phyloP scores from a whole-genome alignment of 371 early-diverging fungal genomes.

The Mortierella sp. region DNA sequence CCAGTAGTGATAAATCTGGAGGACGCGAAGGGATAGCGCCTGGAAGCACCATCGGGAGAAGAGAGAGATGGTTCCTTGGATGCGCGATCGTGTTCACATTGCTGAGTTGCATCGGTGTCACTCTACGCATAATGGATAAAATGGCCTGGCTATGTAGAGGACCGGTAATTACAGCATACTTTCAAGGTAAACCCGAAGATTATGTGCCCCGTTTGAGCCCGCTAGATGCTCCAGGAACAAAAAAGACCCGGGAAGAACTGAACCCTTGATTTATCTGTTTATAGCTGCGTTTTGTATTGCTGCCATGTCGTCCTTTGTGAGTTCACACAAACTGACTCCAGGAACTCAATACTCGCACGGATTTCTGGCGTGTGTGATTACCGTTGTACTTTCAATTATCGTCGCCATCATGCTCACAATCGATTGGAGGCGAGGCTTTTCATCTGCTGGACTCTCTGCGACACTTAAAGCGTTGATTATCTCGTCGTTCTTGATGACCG shows the following conservation, averaged over 20 bases:
- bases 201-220: no score
- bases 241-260: no score
- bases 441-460: slow-evolving; percentile 50
- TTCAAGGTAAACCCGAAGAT: slow-evolving; percentile 28
- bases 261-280: background rate
- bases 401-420: slow-evolving; percentile 49
- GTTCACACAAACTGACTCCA: slow-evolving; percentile 26
- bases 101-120: slow-evolving; percentile 43
- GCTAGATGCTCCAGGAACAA: no score
- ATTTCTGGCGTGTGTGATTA: slow-evolving; percentile 51
- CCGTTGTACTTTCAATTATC: slow-evolving; percentile 33
- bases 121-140: slow-evolving; percentile 50
- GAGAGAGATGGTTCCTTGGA: slow-evolving; percentile 41
- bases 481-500: slow-evolving; percentile 53
- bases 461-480: slow-evolving; percentile 49
- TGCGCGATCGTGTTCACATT: slow-evolving; percentile 47
- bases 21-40: background rate
- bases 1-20: slow-evolving; percentile 23
- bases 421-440: slow-evolving; percentile 53
- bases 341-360: slow-evolving; percentile 48
- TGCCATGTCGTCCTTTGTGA: slow-evolving; percentile 40
- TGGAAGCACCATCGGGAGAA: slow-evolving; percentile 10
- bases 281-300: slow-evolving; percentile 39
- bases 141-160: slow-evolving; percentile 20
- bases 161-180: slow-evolving; percentile 39